Conservation (phyloP, 257 asterid genomes). For the Nicotiana obtusifolia region DNA sequence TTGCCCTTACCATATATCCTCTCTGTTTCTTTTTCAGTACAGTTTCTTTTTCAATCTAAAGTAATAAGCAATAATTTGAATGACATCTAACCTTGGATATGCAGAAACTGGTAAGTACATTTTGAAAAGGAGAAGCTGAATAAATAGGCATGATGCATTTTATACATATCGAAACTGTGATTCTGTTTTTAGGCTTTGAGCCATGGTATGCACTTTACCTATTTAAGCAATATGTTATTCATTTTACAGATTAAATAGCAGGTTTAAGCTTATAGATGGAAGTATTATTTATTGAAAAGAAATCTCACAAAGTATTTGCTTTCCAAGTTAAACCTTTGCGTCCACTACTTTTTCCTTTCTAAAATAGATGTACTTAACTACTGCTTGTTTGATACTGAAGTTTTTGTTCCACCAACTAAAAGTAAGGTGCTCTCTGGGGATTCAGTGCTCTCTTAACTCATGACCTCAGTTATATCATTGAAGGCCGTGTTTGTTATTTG, state of each 20-base stretch:
- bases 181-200: not conserved
- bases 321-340: not conserved
- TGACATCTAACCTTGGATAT: not conserved
- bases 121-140: not conserved
- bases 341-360: not conserved
- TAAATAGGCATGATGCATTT: not conserved
- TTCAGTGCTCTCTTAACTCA: slow-evolving; percentile 42
- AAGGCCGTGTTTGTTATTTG: slow-evolving; percentile 93
- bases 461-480: slow-evolving; percentile 66
- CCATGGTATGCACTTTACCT: not conserved
- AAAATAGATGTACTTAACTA: not conserved
- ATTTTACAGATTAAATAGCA: not conserved
- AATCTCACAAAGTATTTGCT: not conserved
- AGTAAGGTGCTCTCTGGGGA: not conserved
- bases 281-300: not conserved
- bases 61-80: not conserved
- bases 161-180: not conserved
- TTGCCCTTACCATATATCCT: not conserved
- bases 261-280: not conserved
- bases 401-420: not conserved
- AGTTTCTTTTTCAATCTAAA: not conserved
- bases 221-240: not conserved
- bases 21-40: not conserved
- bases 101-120: not conserved
- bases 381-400: not conserved